Evolutionary conservation across 2,329 filamentous ascomycete genomes (phyloP).

Genomic region (Alternaria dauci): DNA sequence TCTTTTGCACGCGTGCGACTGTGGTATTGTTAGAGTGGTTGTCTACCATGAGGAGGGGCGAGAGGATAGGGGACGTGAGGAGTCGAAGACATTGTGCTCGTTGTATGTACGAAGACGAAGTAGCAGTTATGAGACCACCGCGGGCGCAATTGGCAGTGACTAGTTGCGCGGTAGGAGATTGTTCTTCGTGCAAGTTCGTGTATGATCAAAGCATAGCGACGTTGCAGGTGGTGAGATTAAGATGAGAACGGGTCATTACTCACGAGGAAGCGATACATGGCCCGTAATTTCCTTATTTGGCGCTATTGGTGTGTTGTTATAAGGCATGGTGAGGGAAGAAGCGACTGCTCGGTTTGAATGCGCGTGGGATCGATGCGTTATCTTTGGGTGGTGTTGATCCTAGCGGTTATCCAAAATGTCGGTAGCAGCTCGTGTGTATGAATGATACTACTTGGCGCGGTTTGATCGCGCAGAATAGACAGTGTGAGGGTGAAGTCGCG

Average conservation of each 20-base stretch:
- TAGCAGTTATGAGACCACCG: neutral
- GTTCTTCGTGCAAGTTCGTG: neutral
- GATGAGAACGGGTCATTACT: conserved; percentile 47
- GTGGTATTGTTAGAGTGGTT: conserved; percentile 10
- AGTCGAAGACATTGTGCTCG: neutral
- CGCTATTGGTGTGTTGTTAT: conserved; percentile 85
- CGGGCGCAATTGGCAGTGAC: neutral
- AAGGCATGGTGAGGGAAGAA: conserved; percentile 67
- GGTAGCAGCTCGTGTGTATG: neutral
- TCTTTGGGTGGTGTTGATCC: neutral
- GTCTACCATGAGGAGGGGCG: neutral
- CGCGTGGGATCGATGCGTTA: neutral
- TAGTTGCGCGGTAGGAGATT: neutral
- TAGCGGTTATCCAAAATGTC: neutral
- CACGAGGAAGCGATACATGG: conserved; percentile 84
- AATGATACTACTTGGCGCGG: conserved; percentile 13
- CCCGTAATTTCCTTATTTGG: conserved; percentile 84
- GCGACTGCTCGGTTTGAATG: neutral
- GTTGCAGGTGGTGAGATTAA: neutral
- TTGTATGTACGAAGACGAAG: neutral
- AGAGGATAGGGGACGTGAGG: neutral
- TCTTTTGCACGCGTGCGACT: conserved; percentile 97
- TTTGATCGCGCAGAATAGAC: conserved; percentile 10
- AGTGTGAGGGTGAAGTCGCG: conserved; percentile 12
- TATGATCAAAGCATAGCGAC: neutral